Percentiles rank a stretch among this genome's conserved stretches.
These are phyloP conservation scores for Paspalum notatum DNA, from an alignment of 176 grass and related monocot genomes.

Conservation along the genomic window DNA sequence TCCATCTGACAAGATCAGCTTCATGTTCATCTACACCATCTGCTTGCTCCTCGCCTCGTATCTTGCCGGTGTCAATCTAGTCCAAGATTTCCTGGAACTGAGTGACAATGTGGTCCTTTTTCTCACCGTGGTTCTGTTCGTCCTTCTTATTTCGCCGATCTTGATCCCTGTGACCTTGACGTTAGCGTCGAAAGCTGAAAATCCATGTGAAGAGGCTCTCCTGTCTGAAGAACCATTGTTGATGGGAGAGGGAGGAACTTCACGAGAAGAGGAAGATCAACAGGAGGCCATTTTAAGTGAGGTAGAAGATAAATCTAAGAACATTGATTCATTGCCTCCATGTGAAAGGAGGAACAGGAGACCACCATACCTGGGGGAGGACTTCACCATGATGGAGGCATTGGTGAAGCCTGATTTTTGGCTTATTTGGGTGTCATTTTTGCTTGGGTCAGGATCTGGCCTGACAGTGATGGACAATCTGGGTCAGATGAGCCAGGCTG, in stretches of 20 bases:
- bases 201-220: conserved; percentile 51
- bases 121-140: conserved; percentile 59
- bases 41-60: conserved; percentile 81
- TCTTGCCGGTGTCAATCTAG: conserved; percentile 71
- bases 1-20: conserved; percentile 66
- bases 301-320: conserved; percentile 53
- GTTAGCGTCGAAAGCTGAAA: conserved; percentile 46
- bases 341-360: conserved; percentile 58
- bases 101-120: conserved; percentile 43
- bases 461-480: conserved; percentile 83
- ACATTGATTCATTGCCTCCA: conserved; percentile 48
- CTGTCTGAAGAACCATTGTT: conserved; percentile 24
- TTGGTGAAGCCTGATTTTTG: conserved; percentile 79
- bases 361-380: conserved; percentile 62
- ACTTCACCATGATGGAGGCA: conserved; percentile 82
- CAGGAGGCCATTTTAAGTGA: conserved; percentile 52
- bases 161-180: conserved; percentile 60
- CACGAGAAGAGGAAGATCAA: conserved; percentile 46
- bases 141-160: conserved; percentile 58
- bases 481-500: conserved; percentile 88
- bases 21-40: conserved; percentile 66
- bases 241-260: conserved; percentile 47
- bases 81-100: conserved; percentile 69
- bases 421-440: conserved; percentile 78
- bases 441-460: conserved; percentile 76